Evolutionary conservation across 2,329 filamentous ascomycete genomes (phyloP).

Genomic region (Colletotrichum cereale): DNA sequence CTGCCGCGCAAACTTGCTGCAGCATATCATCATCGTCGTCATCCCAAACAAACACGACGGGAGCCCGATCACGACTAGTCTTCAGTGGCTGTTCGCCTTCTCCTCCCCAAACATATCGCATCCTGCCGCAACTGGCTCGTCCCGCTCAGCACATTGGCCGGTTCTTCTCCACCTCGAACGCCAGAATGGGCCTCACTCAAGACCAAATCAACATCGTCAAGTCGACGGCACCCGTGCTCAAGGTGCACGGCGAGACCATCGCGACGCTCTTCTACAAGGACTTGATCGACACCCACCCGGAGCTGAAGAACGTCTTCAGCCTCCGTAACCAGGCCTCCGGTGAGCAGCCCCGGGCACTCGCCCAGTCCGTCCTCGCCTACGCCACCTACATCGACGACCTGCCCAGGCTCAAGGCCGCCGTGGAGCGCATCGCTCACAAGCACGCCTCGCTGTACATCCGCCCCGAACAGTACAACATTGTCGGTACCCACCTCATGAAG

Average conservation of each 20-base stretch:
- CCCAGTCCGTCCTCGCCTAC: slow-evolving; percentile 77
- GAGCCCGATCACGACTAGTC: too few species aligned
- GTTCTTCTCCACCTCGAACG: slow-evolving; percentile 18
- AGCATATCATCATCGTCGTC: slow-evolving; percentile 9
- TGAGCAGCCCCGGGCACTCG: slow-evolving; percentile 77
- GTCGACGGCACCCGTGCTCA: slow-evolving; percentile 79
- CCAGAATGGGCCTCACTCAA: slow-evolving; percentile 65
- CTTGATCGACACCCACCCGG: slow-evolving; percentile 73
- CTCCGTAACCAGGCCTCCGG: slow-evolving; percentile 75
- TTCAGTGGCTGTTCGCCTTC: slow-evolving; percentile 5
- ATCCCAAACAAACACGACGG: neutral
- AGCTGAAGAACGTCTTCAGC: slow-evolving; percentile 79
- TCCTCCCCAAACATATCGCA: slow-evolving; percentile 9
- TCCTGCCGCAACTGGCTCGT: slow-evolving; percentile 7
- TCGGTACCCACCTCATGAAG: slow-evolving; percentile 75
- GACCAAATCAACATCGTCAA: slow-evolving; percentile 80
- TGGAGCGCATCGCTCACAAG: slow-evolving; percentile 81
- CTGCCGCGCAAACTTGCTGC: slow-evolving; percentile 14
- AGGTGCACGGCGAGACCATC: slow-evolving; percentile 76
- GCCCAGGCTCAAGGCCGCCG: slow-evolving; percentile 64
- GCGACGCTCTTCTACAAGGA: slow-evolving; percentile 80
- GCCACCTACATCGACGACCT: slow-evolving; percentile 80
- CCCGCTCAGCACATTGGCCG: neutral
- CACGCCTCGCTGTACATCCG: slow-evolving; percentile 78
- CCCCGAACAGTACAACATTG: slow-evolving; percentile 77